Evolutionary conservation across 2,329 filamentous ascomycete genomes (phyloP).

Genomic region (Talaromyces albobiverticillius): DNA sequence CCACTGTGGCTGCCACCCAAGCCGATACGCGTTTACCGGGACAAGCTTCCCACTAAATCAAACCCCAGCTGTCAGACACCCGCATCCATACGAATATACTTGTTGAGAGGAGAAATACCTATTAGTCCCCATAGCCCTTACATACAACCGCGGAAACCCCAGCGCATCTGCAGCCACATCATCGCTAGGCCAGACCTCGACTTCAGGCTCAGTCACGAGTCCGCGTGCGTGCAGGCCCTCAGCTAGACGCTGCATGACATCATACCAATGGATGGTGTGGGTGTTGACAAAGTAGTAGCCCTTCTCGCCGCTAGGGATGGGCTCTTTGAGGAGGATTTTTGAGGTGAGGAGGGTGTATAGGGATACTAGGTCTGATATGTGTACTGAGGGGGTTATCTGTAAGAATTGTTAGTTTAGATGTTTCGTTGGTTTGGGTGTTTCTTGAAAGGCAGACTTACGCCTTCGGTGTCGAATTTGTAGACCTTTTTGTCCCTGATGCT

Average conservation of each 20-base stretch:
- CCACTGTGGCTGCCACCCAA: slow-evolving; percentile 4
- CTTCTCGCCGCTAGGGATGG: background rate
- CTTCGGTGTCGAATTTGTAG: slow-evolving; percentile 1
- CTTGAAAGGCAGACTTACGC: background rate
- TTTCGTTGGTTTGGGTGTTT: no score
- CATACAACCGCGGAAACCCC: background rate
- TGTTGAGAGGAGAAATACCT: background rate
- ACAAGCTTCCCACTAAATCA: background rate
- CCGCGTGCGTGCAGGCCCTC: background rate
- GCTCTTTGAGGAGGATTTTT: background rate
- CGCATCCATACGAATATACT: background rate
- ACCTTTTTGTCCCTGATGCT: slow-evolving; percentile 3
- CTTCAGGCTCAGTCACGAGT: background rate
- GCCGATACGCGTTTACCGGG: background rate
- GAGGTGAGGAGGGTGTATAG: background rate
- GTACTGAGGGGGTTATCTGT: background rate
- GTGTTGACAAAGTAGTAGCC: slow-evolving; percentile 4
- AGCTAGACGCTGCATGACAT: slow-evolving; percentile 1
- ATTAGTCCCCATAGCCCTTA: background rate
- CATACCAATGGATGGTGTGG: background rate
- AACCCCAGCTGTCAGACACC: background rate
- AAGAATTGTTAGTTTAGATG: no score
- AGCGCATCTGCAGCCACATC: slow-evolving; percentile 2
- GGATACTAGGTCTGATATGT: background rate
- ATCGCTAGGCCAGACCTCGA: slow-evolving; percentile 1